Evolutionary conservation across 2,329 filamentous ascomycete genomes (phyloP), one percentile per base, ranked within the genome.

Genomic region (Endoconidiophora laricicola): DNA sequence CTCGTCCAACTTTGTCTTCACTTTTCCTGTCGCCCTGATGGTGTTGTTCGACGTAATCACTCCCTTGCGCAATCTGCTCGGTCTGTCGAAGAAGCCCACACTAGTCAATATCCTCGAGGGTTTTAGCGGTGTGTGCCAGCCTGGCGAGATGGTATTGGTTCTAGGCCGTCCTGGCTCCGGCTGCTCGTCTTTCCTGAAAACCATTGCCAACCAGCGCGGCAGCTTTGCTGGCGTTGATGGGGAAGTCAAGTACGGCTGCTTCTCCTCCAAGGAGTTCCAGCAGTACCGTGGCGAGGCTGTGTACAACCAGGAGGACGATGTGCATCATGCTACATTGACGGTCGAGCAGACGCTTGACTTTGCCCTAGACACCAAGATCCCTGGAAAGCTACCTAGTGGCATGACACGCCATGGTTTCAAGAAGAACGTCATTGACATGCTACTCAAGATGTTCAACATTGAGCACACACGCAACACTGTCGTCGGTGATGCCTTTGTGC

Each of bases 361-460:
- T 60, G 87, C 87, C 0, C 67, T 93, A 3, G 83, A 91, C 59
- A 84, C 81, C 29, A 94, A 93, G 65, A 81, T 85, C 12, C 86
- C 88, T 4, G 80, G 82, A 14, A 87, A 88, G 63, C 72, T 86
- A 44, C 83, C 85, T 0, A 76, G 72, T 3, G 85, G 84, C 20
- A 73, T 91, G 57, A 79, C 75, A 38, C 83, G 83, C 61, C 62
- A 65, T 4, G 79, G 83, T 14, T 90, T 90, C 68, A 88, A 88
- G 67, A 72, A 83, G 46, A 78, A 79, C 57, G 78, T 93, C 52
- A 72, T 88, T 54, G 72, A 77, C 16, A 76, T 81, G 58, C 70
- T 94, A 53, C 69, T 94, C 47, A 86, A 85, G 60, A 91, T 93
- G 83, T 93, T 94, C 70, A 91, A 90, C 60, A 94, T 94, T 49